These are phyloP conservation scores for Cystobasidium tubakii DNA, from an alignment of 768 basidiomycete genomes.

Conservation along the genomic window DNA sequence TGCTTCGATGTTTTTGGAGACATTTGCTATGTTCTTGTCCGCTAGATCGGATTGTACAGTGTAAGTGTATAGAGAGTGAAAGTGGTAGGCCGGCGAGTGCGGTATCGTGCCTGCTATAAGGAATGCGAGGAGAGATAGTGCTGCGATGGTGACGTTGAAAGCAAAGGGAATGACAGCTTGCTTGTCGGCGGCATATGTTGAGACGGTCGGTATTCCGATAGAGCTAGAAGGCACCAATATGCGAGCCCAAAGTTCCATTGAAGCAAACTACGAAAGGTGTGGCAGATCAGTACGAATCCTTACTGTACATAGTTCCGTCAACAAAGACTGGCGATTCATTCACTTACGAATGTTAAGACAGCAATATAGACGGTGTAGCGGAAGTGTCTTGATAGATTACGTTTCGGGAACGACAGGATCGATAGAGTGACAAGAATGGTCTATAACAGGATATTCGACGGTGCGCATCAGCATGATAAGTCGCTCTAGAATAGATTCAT, in stretches of 20 bases:
- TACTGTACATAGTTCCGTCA: too few species aligned
- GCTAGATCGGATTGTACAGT: conserved; percentile 12
- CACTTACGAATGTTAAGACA: conserved; percentile 16
- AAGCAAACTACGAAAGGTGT: conserved; percentile 2
- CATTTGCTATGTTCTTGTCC: conserved; percentile 19
- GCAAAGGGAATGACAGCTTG: conserved; percentile 4
- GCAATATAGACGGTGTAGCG: conserved; percentile 25
- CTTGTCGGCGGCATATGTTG: background rate
- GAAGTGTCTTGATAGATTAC: conserved; percentile 15
- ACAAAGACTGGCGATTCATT: too few species aligned
- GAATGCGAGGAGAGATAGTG: conserved; percentile 15
- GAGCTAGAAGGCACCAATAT: conserved; percentile 8
- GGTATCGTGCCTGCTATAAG: conserved; percentile 17
- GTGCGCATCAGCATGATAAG: background rate
- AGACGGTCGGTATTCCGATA: background rate
- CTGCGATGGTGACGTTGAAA: background rate
- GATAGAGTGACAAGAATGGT: conserved; percentile 18
- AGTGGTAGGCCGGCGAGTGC: conserved; percentile 7
- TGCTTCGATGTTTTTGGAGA: conserved; percentile 30
- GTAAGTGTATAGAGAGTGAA: conserved; percentile 25
- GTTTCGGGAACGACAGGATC: conserved; percentile 12
- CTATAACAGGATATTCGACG: background rate
- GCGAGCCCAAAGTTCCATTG: conserved; percentile 22
- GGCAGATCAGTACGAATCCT: background rate
- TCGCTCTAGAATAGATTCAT: too few species aligned